Evolutionary conservation across 1,284 basidiomycete genomes (phyloP).

Genomic region (Veloporphyrellus conicus): DNA sequence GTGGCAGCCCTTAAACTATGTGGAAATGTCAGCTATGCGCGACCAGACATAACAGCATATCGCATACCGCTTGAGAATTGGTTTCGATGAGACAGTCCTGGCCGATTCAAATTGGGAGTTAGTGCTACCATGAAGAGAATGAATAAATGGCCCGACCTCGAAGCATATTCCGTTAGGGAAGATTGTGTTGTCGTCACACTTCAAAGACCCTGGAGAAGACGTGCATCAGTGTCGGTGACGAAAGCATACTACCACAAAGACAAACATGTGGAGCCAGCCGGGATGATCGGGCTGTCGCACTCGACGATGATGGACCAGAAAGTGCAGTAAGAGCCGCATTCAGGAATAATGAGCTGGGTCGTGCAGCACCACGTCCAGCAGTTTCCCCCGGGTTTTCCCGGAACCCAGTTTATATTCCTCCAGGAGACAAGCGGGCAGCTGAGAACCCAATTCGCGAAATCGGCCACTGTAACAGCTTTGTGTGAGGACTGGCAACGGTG

Average conservation of each 20-base stretch:
- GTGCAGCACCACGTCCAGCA: constrained; percentile 5
- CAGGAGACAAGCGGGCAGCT: neutral
- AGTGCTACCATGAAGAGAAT: neutral
- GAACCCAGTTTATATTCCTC: constrained; percentile 10
- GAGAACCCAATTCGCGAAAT: constrained; percentile 4
- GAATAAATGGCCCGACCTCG: neutral
- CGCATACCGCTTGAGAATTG: constrained; percentile 8
- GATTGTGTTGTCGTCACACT: constrained; percentile 3
- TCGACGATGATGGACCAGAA: constrained; percentile 12
- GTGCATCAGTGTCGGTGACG: neutral
- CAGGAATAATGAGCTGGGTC: constrained; percentile 3
- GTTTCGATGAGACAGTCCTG: neutral
- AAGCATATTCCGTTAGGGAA: constrained; percentile 10
- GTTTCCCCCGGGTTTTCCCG: neutral
- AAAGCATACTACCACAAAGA: neutral
- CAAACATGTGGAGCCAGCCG: constrained; percentile 4
- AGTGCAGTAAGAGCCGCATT: neutral
- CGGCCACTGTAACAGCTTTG: neutral
- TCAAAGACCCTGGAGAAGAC: constrained; percentile 5
- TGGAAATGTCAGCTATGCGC: neutral
- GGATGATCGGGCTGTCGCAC: constrained; percentile 5
- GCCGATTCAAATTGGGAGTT: neutral
- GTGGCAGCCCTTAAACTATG: constrained; percentile 9
- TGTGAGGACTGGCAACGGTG: neutral
- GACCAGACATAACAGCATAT: neutral